Conservation (phyloP, 345 rosid species). For the Combretum micranthum region DNA sequence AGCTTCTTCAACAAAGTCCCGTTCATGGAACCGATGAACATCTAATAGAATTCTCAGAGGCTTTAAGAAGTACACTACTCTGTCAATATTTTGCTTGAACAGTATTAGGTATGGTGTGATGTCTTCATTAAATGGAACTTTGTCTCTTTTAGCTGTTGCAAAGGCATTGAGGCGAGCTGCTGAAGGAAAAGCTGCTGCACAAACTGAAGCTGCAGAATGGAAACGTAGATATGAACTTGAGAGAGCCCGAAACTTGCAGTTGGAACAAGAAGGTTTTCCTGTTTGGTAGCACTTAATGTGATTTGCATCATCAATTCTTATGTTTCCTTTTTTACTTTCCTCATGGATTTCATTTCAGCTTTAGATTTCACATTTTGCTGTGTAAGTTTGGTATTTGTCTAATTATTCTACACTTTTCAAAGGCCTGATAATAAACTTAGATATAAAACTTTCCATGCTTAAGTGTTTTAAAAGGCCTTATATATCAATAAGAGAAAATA, state of each 20-base stretch:
- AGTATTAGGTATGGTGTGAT: too few species aligned
- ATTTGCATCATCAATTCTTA: too few species aligned
- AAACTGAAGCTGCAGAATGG: conserved; percentile 99
- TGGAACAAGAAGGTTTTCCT: conserved; percentile 56
- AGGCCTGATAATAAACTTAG: too few species aligned
- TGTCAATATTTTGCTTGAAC: too few species aligned
- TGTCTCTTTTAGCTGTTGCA: conserved; percentile 69
- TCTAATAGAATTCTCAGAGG: conserved; percentile 91
- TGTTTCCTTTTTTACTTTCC: too few species aligned
- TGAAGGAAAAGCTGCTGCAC: conserved; percentile 95
- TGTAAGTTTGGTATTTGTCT: too few species aligned
- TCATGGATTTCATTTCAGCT: too few species aligned
- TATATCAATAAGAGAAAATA: too few species aligned
- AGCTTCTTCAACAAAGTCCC: conserved; percentile 76
- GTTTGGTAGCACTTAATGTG: conserved; percentile 2
- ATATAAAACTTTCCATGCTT: too few species aligned
- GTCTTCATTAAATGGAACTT: not conserved
- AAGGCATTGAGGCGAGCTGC: conserved; percentile 90
- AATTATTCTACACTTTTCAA: too few species aligned
- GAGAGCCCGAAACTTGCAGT: conserved; percentile 43
- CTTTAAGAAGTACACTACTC: conserved; percentile 70
- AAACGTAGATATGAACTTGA: conserved; percentile 89
- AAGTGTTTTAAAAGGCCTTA: too few species aligned
- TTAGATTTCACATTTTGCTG: too few species aligned
- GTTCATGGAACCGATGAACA: conserved; percentile 73